phyloP scores from a whole-genome alignment of 2,329 filamentous ascomycete genomes.

The Phialocephala sp. region DNA sequence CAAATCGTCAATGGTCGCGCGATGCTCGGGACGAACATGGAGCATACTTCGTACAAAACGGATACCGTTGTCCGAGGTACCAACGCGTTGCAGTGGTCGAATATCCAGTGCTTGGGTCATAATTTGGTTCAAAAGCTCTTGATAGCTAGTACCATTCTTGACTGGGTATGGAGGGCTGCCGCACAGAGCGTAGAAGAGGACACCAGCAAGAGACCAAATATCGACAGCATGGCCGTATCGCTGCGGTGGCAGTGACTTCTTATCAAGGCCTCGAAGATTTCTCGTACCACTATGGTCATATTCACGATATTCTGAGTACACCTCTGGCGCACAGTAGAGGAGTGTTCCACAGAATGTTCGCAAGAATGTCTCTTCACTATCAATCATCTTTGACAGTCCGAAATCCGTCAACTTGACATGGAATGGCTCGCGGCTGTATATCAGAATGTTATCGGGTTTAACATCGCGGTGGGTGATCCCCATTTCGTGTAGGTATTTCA shows the following conservation, averaged over 20 bases:
- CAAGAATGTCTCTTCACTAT: slow-evolving; percentile 87
- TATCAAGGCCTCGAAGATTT: slow-evolving; percentile 48
- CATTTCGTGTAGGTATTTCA: slow-evolving; percentile 84
- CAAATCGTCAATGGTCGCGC: slow-evolving; percentile 75
- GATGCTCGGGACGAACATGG: slow-evolving; percentile 75
- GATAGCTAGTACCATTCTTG: slow-evolving; percentile 74
- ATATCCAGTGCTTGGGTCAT: slow-evolving; percentile 79
- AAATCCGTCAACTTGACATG: slow-evolving; percentile 94
- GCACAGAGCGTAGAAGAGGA: slow-evolving; percentile 86
- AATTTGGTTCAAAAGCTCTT: slow-evolving; percentile 82
- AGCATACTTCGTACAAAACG: slow-evolving; percentile 82
- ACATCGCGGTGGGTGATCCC: slow-evolving; percentile 98
- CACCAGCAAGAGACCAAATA: slow-evolving; percentile 94
- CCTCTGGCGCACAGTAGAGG: slow-evolving; percentile 94
- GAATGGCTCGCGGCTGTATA: slow-evolving; percentile 74
- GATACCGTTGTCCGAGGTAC: slow-evolving; percentile 70
- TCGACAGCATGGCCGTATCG: slow-evolving; percentile 93
- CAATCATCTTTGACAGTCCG: slow-evolving; percentile 92
- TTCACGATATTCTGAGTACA: slow-evolving; percentile 77
- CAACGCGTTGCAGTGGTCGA: slow-evolving; percentile 60
- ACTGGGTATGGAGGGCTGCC: slow-evolving; percentile 81
- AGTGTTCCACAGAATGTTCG: slow-evolving; percentile 97
- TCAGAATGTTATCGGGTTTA: slow-evolving; percentile 96
- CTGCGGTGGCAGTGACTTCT: slow-evolving; percentile 46
- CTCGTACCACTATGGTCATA: slow-evolving; percentile 70